These are phyloP conservation scores for Moniliophthora roreri DNA, from an alignment of 1,284 basidiomycete species.

Conservation along the genomic window DNA sequence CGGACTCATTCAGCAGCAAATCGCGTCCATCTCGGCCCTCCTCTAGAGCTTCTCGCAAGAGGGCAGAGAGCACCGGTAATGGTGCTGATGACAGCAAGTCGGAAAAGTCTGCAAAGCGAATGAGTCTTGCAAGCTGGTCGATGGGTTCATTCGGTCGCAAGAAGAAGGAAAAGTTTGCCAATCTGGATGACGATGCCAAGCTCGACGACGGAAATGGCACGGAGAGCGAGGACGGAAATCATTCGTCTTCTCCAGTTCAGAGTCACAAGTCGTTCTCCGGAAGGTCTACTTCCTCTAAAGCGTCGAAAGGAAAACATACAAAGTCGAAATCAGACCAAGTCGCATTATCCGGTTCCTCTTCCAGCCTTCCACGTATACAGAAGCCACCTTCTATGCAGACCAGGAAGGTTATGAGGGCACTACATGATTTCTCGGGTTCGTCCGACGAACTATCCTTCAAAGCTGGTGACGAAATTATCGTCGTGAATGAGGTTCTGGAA, in stretches of 20 bases:
- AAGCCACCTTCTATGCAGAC: conserved; percentile 46
- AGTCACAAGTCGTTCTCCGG: conserved; percentile 11
- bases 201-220: conserved; percentile 20
- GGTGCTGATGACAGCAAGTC: conserved; percentile 21
- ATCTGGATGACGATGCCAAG: conserved; percentile 44
- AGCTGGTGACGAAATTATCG: conserved; percentile 70
- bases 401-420: conserved; percentile 62
- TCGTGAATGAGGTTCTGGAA: conserved; percentile 74
- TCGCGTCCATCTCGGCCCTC: conserved; percentile 46
- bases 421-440: conserved; percentile 72
- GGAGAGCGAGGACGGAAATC: conserved; percentile 27
- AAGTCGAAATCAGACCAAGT: conserved; percentile 18
- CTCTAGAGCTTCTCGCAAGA: conserved; percentile 58
- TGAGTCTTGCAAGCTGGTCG: conserved; percentile 65
- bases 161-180: conserved; percentile 61
- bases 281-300: conserved; percentile 3
- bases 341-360: neutral
- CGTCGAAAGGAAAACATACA: conserved; percentile 9
- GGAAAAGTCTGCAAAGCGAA: conserved; percentile 31
- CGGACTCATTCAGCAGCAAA: conserved; percentile 39
- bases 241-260: conserved; percentile 22
- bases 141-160: conserved; percentile 60
- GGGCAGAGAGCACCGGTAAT: conserved; percentile 49
- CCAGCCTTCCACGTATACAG: conserved; percentile 29
- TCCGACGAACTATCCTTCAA: conserved; percentile 76